Conservation (phyloP, 2,329 filamentous ascomycete genomes). For the Botrytis sinoallii region DNA sequence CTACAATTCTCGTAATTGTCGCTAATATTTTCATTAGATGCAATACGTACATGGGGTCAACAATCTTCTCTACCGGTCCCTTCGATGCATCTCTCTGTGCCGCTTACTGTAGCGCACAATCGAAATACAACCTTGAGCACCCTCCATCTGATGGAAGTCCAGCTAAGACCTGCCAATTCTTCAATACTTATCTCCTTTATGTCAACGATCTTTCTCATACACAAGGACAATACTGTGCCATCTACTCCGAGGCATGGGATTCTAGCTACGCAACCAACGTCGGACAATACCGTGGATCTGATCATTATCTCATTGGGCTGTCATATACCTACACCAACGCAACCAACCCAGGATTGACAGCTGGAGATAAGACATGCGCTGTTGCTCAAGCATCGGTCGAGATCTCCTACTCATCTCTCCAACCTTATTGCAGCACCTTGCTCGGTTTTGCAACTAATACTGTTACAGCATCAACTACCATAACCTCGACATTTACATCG, state of each 20-base stretch:
- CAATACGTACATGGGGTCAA: background rate
- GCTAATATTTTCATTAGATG: background rate
- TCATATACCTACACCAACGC: background rate
- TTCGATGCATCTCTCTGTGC: background rate
- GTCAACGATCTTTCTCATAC: background rate
- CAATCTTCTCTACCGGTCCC: background rate
- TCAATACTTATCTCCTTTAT: constrained; percentile 2
- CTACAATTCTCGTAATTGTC: background rate
- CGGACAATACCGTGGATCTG: background rate
- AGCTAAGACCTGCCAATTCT: background rate
- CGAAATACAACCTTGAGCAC: background rate
- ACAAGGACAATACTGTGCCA: background rate
- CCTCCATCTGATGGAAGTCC: background rate
- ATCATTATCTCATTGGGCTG: background rate
- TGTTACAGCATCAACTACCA: background rate
- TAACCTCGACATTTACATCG: background rate
- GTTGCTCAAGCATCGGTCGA: background rate
- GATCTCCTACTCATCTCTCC: background rate
- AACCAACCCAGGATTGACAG: background rate
- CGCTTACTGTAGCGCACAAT: background rate
- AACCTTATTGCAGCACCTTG: background rate
- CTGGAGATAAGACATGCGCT: background rate
- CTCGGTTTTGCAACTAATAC: background rate
- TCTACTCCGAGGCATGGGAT: background rate
- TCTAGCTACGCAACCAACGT: background rate